Evolutionary conservation across 1,284 basidiomycete species (phyloP).

Genomic region (Caloboletus firmus): DNA sequence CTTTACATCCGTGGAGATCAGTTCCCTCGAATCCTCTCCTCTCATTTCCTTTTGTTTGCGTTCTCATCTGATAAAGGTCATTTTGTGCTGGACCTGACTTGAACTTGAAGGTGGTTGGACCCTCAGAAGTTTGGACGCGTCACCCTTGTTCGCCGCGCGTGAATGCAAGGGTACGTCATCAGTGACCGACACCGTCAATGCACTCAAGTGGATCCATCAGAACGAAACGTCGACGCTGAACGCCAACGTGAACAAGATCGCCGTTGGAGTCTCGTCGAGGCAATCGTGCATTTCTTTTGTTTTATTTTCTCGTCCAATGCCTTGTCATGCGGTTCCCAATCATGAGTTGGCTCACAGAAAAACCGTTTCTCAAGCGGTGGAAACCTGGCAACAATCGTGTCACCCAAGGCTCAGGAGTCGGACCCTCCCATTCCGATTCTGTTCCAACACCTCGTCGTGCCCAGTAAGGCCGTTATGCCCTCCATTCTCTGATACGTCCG

Average conservation of each 20-base stretch:
- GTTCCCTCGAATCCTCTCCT: no score
- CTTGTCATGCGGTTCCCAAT: no score
- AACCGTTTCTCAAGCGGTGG: conserved; percentile 50
- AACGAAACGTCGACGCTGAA: conserved; percentile 43
- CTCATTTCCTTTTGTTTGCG: conserved; percentile 19
- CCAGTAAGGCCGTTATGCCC: conserved; percentile 29
- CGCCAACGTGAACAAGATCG: conserved; percentile 45
- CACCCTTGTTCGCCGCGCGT: conserved; percentile 48
- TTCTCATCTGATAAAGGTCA: conserved; percentile 57
- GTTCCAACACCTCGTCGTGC: conserved; percentile 68
- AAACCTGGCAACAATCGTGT: conserved; percentile 66
- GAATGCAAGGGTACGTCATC: conserved; percentile 36
- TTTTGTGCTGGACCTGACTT: neutral
- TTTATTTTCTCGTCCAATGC: no score
- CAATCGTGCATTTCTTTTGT: neutral
- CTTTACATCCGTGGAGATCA: conserved; percentile 16
- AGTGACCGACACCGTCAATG: conserved; percentile 68
- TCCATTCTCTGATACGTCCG: neutral
- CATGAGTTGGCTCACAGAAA: no score
- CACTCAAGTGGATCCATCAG: conserved; percentile 60
- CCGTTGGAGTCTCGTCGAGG: conserved; percentile 72
- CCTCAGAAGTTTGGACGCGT: conserved; percentile 57
- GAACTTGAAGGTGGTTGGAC: conserved; percentile 64
- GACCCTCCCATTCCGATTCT: conserved; percentile 54
- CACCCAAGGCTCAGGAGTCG: conserved; percentile 58